phyloP scores from a whole-genome alignment of 2,329 filamentous ascomycete species.

The Orbilia ellipsospora region DNA sequence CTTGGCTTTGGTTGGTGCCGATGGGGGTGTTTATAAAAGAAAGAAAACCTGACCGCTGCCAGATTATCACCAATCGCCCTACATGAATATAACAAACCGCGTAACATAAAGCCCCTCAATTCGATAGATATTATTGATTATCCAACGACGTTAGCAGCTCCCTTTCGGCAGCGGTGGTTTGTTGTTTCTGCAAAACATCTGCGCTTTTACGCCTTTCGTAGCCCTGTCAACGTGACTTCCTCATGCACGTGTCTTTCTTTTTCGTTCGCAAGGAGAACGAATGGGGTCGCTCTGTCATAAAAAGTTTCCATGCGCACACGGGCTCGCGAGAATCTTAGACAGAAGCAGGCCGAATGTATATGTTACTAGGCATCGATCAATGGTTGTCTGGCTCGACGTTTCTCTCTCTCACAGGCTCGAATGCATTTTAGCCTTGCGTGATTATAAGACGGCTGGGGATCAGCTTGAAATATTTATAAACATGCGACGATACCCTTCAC shows the following conservation, averaged over 20 bases:
- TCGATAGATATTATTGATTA: slow-evolving; percentile 4
- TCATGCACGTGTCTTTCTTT: slow-evolving; percentile 43
- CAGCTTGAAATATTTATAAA: slow-evolving; percentile 1
- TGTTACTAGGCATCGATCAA: slow-evolving; percentile 39
- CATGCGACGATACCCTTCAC: slow-evolving; percentile 21
- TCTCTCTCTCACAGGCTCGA: slow-evolving; percentile 18
- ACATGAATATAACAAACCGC: neutral
- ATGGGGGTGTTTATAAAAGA: neutral
- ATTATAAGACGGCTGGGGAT: slow-evolving; percentile 19
- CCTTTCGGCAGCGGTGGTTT: slow-evolving; percentile 42
- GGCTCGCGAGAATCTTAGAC: slow-evolving; percentile 35
- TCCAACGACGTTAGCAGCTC: slow-evolving; percentile 15
- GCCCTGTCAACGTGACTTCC: slow-evolving; percentile 47
- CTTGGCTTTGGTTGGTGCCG: slow-evolving; percentile 32
- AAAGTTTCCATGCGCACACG: slow-evolving; percentile 43
- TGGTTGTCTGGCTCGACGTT: neutral
- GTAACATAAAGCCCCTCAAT: slow-evolving; percentile 26
- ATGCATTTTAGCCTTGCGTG: slow-evolving; percentile 14
- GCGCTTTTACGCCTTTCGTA: slow-evolving; percentile 1
- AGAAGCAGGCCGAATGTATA: slow-evolving; percentile 17
- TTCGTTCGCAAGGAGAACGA: slow-evolving; percentile 26
- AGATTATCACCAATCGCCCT: slow-evolving; percentile 38
- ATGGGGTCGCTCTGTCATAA: slow-evolving; percentile 16
- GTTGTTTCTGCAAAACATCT: slow-evolving; percentile 32
- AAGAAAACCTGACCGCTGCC: neutral